Evolutionary conservation across 345 rosid genomes (phyloP).

Genomic region (Acer campestre): DNA sequence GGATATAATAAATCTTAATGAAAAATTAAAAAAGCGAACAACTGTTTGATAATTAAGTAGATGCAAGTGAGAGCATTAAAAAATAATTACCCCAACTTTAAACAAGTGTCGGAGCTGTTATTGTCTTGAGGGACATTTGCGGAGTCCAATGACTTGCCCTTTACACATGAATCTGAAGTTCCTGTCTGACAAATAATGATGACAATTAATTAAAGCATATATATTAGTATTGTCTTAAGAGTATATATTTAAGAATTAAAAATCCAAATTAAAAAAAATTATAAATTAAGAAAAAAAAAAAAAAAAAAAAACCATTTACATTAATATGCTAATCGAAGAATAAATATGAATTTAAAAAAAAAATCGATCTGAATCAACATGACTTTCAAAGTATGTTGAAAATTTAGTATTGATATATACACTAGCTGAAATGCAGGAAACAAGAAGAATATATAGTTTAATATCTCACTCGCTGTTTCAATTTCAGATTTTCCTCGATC

Average conservation of each 20-base stretch:
- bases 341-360: no score
- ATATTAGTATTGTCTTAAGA: no score
- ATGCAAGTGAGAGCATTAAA: neutral
- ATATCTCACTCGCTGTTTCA: conserved; percentile 30
- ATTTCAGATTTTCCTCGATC: conserved; percentile 32
- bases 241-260: no score
- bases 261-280: no score
- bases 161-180: conserved; percentile 4
- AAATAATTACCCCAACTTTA: conserved; percentile 35
- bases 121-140: conserved; percentile 24
- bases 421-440: no score
- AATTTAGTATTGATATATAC: no score
- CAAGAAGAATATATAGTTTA: neutral
- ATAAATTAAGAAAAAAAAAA: no score
- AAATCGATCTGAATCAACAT: no score
- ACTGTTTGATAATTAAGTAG: no score
- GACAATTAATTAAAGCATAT: neutral
- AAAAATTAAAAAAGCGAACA: neutral
- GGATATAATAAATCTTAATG: neutral
- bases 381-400: no score
- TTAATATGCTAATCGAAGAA: no score
- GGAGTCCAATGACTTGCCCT: conserved; percentile 23
- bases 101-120: conserved; percentile 18
- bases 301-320: no score
- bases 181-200: conserved; percentile 12